Percentiles rank a stretch among this genome's conserved stretches.
These are phyloP conservation scores for Pholiota conissans DNA, from an alignment of 768 basidiomycete genomes.

Conservation along the genomic window DNA sequence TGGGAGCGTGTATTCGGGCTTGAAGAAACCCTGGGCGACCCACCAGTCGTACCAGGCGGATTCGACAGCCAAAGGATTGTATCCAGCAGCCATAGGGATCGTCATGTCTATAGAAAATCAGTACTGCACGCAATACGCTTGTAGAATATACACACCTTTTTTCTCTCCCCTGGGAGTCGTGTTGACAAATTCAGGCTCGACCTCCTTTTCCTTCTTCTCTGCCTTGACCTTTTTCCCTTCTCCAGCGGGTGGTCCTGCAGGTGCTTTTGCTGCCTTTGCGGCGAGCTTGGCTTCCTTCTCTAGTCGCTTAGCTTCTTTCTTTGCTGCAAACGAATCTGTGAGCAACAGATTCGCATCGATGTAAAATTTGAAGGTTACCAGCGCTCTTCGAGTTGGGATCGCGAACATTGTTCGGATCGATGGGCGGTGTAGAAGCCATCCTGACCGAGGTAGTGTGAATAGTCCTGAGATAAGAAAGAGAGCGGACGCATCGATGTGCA, in stretches of 20 bases:
- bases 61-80: conserved; percentile 94
- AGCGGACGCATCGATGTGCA: conserved; percentile 19
- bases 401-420: conserved; percentile 28
- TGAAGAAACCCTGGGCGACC: conserved; percentile 88
- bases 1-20: conserved; percentile 55
- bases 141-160: conserved; percentile 62
- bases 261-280: conserved; percentile 60
- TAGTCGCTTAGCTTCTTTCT: conserved; percentile 82
- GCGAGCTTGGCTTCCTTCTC: conserved; percentile 81
- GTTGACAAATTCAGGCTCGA: conserved; percentile 72
- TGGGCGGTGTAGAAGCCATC: conserved; percentile 8
- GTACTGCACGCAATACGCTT: not conserved
- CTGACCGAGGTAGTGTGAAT: conserved; percentile 1
- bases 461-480: conserved; percentile 10
- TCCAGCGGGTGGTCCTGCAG: conserved; percentile 33
- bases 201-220: conserved; percentile 69
- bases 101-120: conserved; percentile 62
- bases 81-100: conserved; percentile 86
- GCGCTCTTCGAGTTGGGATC: conserved; percentile 44
- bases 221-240: conserved; percentile 76
- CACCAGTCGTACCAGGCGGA: conserved; percentile 99
- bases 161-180: conserved; percentile 89
- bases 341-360: not conserved
- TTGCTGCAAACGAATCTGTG: conserved; percentile 42
- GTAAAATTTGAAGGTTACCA: conserved; percentile 24